phyloP scores from a whole-genome alignment of 2,329 filamentous ascomycete species.

The Volutella citrinella region DNA sequence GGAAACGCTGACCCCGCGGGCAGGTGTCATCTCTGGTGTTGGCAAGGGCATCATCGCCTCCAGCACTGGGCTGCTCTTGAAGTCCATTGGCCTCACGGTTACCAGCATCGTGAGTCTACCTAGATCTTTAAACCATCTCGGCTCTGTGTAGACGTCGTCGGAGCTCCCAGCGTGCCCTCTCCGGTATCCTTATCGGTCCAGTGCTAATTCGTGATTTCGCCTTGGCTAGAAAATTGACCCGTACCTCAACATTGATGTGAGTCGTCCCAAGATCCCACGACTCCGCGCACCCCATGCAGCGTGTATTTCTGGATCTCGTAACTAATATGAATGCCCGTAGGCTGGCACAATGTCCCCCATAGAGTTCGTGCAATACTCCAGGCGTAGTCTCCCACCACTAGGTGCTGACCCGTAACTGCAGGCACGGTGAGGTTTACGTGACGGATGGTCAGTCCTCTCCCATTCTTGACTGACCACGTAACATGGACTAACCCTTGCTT shows the following conservation, averaged over 20 bases:
- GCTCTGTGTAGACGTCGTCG: neutral
- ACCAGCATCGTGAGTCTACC: neutral
- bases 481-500: neutral
- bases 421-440: conserved; percentile 88
- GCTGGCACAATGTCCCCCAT: no score
- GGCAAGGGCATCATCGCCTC: neutral
- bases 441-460: conserved; percentile 59
- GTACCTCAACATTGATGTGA: conserved; percentile 41
- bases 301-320: conserved; percentile 7
- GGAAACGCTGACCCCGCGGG: no score
- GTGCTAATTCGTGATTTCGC: neutral
- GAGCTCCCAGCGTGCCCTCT: no score
- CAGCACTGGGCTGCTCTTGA: neutral
- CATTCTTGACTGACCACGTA: conserved; percentile 11
- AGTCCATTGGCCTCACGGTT: neutral
- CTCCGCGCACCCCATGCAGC: conserved; percentile 30
- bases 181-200: no score
- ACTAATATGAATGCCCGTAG: no score
- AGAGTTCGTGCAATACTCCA: no score
- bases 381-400: no score
- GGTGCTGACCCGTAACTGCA: no score
- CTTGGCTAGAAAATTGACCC: conserved; percentile 44
- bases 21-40: neutral
- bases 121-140: neutral
- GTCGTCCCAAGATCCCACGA: conserved; percentile 11